Evolutionary conservation across 1,284 basidiomycete species (phyloP).

Genomic region (Erythrobasidium hasegawianum): DNA sequence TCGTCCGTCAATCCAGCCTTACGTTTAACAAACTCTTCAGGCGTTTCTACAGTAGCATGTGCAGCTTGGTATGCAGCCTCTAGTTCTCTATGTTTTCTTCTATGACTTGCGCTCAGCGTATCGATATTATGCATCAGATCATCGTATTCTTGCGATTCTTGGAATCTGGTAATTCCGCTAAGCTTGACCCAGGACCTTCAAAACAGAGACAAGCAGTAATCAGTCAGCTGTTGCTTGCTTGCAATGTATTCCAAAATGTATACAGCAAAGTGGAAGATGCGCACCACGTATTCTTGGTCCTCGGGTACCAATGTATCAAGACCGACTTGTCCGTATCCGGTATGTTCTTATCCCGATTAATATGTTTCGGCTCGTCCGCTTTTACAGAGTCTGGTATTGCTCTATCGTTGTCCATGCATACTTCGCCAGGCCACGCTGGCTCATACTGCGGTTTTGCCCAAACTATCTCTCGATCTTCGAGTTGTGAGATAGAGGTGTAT

Average conservation of each 20-base stretch:
- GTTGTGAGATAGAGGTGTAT: slow-evolving; percentile 1
- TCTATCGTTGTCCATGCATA: slow-evolving; percentile 20
- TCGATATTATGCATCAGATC: slow-evolving; percentile 4
- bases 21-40: slow-evolving; percentile 6
- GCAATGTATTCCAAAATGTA: too few relatives aligned
- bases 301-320: slow-evolving; percentile 20
- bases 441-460: slow-evolving; percentile 12
- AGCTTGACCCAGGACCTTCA: slow-evolving; percentile 20
- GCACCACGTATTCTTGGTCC: neutral
- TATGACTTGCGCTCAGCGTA: neutral
- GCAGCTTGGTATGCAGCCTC: slow-evolving; percentile 14
- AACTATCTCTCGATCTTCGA: slow-evolving; percentile 23
- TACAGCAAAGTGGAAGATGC: too few relatives aligned
- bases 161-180: neutral
- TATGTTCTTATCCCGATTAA: neutral
- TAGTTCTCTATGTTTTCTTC: neutral
- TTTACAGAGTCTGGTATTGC: slow-evolving; percentile 3
- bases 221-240: too few relatives aligned
- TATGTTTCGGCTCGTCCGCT: slow-evolving; percentile 3
- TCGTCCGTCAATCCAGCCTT: too few relatives aligned
- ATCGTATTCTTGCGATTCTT: slow-evolving; percentile 19
- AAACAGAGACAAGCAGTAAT: too few relatives aligned
- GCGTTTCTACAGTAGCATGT: slow-evolving; percentile 6
- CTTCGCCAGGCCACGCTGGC: slow-evolving; percentile 30
- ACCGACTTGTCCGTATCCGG: neutral